Base-by-base conservation (phyloP, 129 eudicot species). In the Ambrosia trifida region DNA sequence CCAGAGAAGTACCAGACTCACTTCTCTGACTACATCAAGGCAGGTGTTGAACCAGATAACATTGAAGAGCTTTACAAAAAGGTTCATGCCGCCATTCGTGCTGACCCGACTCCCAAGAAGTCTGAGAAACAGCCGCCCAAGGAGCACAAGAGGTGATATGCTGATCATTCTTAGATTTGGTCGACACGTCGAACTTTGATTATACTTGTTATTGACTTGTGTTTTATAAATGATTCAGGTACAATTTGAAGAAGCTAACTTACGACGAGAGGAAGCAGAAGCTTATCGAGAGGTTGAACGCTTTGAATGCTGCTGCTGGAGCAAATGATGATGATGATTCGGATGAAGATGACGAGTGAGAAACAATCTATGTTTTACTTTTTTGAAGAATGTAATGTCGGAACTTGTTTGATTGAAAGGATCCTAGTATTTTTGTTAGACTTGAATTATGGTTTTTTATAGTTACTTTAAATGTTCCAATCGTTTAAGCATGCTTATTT, bases 241-340 rank as follows among this genome's bases (percentile, higher is more conserved):
- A 62, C 83, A 89, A 84, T 72, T 61, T 79, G 16, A 89, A 89
- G 90, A 89, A 89, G 85, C 69, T 89, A 18, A 87, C 96, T 2
- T 89, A 84, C 52, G 96, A 89, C 11, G 87, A 89, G 76, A 86
- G 96, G 76, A 89, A 84, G 82, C 79, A 80, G 35, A 86, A 65
- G 77, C 77, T 89, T 80, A 77, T 89, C 4, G 87, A 83, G 82
- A 69, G 96, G 69, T 61, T 89, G 47, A 89, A 89, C 77, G 89
- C 87, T 64, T 78, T 89, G 60, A 89, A 89, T 58, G 58, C 81
- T 16, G 88, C 90, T 28, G 88, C 79, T 11, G 88, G 83, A 20
- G 85, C 69, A 20, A 81, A 53, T 17, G 90, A 72, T 1, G 87
- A 81, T 1, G 87, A 81, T 1, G 85, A 81, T 3, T 85, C 76